Base-by-base conservation (phyloP, 495 filamentous ascomycete species). In the Recurvomyces mirabilis region DNA sequence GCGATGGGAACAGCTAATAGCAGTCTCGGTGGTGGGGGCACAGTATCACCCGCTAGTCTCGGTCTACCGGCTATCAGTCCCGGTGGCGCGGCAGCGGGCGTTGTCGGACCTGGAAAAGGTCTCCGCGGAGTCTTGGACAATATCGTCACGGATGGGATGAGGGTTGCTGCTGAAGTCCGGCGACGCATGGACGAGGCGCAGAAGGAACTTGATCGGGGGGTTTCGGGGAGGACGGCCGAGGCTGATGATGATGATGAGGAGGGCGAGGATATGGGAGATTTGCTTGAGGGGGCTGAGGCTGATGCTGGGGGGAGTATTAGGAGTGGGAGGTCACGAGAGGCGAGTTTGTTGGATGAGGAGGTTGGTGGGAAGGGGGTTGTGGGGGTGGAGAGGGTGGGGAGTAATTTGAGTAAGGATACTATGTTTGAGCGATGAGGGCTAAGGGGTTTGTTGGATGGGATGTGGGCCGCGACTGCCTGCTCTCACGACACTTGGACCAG, bases 131-230 rank as follows among this genome's bases (percentile, higher is more conserved):
- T 98, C 40, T 65, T 98, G 10, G 91, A 98, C 61, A 93, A 93
- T 54, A 95, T 98, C 47, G 91, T 95, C 47, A 87, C 82, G 4
- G 91, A 98, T 56, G 91, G 91, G 21, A 94, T 95, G 75, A 77
- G 87, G 26, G 88, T 96, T 38, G 93, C 91, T 0, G 81, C 77
- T 5, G 91, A 98, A 65, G 87, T 96, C 25, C 72, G 81, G 51
- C 73, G 88, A 47, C 67, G 87, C 14, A 91, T 96, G 80, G 91
- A 98, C 55, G 91, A 95, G 55, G 87, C 84, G 26, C 86, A 93
- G 60, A 73, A 69, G 46, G 86, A 93, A 47, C 65, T 93, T 36
- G 87, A 91, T 59, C 79, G 78, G 63, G 87, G 82, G 47, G 83
- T 79, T 2, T 54, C 37, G 19, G 6, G 21, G 5, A 11, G 79